phyloP scores from a whole-genome alignment of 2,329 filamentous ascomycete genomes.

The Torrubiellomyces zombiae region DNA sequence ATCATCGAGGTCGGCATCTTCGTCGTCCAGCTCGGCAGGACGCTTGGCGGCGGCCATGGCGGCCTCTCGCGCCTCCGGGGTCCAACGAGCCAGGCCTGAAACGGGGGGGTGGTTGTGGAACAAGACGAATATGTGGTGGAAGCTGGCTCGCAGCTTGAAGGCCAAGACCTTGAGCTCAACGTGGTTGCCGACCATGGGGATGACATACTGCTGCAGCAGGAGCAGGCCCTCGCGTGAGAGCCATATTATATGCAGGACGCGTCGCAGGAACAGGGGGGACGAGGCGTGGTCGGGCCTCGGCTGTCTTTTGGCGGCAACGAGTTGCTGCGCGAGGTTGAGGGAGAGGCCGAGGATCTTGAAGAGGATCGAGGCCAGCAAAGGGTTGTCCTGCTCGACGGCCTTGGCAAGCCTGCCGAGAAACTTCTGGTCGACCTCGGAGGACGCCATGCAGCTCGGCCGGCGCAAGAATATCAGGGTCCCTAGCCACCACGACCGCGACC shows the following conservation, averaged over 20 bases:
- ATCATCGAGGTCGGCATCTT: conserved; percentile 26
- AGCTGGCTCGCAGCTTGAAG: conserved; percentile 82
- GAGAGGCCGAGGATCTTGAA: conserved; percentile 87
- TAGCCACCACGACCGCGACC: no score
- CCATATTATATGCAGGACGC: conserved; percentile 86
- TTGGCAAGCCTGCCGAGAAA: conserved; percentile 81
- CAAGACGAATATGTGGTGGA: conserved; percentile 91
- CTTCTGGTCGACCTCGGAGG: conserved; percentile 93
- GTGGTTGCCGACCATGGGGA: conserved; percentile 67
- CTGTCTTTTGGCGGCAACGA: conserved; percentile 68
- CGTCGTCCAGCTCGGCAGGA: conserved; percentile 30
- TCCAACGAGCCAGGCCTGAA: conserved; percentile 39
- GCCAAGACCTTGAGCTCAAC: conserved; percentile 77
- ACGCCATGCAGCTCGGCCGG: conserved; percentile 51
- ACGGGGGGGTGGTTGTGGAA: conserved; percentile 85
- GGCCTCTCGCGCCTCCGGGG: conserved; percentile 25
- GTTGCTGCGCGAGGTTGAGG: conserved; percentile 68
- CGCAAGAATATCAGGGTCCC: no score
- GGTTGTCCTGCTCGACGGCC: conserved; percentile 60
- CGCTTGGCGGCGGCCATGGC: conserved; percentile 15
- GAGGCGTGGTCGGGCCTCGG: conserved; percentile 66
- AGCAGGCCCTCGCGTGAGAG: conserved; percentile 80
- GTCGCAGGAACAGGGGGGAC: conserved; percentile 61
- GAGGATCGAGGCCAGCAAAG: conserved; percentile 63
- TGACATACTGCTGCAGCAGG: conserved; percentile 72